Evolutionary conservation across 1,284 basidiomycete species (phyloP).

Genomic region (Bjerkandera adusta): DNA sequence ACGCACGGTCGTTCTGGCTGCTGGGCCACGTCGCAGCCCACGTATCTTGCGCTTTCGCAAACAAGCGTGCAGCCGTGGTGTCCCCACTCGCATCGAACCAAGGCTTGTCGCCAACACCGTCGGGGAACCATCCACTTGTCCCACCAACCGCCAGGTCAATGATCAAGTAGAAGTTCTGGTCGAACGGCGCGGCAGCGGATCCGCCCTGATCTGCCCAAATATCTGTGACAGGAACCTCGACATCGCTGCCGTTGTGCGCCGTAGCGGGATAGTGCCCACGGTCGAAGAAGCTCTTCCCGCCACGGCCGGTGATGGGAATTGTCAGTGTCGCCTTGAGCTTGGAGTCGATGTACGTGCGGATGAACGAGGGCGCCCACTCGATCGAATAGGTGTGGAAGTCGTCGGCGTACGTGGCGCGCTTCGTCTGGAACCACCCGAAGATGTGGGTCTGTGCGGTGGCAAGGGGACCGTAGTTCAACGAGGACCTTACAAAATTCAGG

Average conservation of each 20-base stretch:
- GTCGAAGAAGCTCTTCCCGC: conserved; percentile 39
- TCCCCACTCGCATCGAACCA: conserved; percentile 67
- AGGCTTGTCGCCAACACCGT: conserved; percentile 68
- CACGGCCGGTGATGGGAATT: conserved; percentile 35
- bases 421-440: conserved; percentile 71
- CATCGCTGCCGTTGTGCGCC: conserved; percentile 43
- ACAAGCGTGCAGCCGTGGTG: conserved; percentile 63
- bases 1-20: conserved; percentile 56
- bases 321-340: conserved; percentile 51
- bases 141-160: conserved; percentile 81
- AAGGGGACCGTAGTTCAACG: conserved; percentile 77
- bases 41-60: conserved; percentile 56
- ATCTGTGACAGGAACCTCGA: conserved; percentile 46
- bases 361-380: conserved; percentile 76
- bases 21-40: conserved; percentile 76
- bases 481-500: conserved; percentile 68
- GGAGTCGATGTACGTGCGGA: conserved; percentile 55
- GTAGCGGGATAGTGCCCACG: conserved; percentile 34
- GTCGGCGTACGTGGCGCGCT: conserved; percentile 59
- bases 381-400: conserved; percentile 74
- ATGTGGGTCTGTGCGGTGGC: conserved; percentile 48
- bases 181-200: conserved; percentile 68
- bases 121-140: conserved; percentile 88
- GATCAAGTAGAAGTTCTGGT: conserved; percentile 83
- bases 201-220: conserved; percentile 46